Base-by-base conservation (phyloP, 305 asterid species). In the Stenogyne calaminthoides region DNA sequence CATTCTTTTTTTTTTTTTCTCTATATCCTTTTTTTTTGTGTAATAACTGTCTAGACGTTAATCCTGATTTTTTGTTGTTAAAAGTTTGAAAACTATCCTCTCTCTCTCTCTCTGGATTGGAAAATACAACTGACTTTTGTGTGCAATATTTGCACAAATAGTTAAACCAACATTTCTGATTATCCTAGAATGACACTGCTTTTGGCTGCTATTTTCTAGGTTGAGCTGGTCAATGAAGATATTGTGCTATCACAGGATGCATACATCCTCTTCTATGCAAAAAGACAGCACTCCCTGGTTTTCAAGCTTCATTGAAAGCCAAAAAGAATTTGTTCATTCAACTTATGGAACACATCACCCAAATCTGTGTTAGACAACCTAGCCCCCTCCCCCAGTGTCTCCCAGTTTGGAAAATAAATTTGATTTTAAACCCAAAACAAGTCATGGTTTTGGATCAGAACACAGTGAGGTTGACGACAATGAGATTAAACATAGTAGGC, bases 181-280 rank as follows among this genome's bases (percentile, higher is more conserved):
- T 63, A 42, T 55, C 32, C 19, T 22, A 27, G 16, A 32, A 27
- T 68, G 59, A 70, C 57, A 19, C 15, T 77, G 61, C 79, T 66
- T 44, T 78, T 72, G 34, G 63, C 42, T 44, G 54, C 61, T 55
- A 47, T 54, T 77, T 19, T 77, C 36, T 71, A 91, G 98, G 96
- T 88, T 49, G 51, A 47, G 72, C 60, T 78, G 78, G 97, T 86
- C 67, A 42, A 22, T 61, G 95, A 91, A 85, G 88, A 78, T 54
- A 70, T 9, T 75, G 97, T 91, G 64, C 83, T 94, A 60, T 74
- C 92, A 42, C 97, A 94, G 81, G 90, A 91, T 80, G 98, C 97
- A 18, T 94, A 94, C 76, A 84, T 94, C 73, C 96, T 94, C 37
- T 87, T 91, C 79, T 93, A 93, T 83, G 89, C 87, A 37, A 88